A percentile compares a stretch with the other conserved stretches of the same genome.
phyloP scores from a whole-genome alignment of 495 filamentous ascomycete species.

The Barbatosphaeria neglecta region DNA sequence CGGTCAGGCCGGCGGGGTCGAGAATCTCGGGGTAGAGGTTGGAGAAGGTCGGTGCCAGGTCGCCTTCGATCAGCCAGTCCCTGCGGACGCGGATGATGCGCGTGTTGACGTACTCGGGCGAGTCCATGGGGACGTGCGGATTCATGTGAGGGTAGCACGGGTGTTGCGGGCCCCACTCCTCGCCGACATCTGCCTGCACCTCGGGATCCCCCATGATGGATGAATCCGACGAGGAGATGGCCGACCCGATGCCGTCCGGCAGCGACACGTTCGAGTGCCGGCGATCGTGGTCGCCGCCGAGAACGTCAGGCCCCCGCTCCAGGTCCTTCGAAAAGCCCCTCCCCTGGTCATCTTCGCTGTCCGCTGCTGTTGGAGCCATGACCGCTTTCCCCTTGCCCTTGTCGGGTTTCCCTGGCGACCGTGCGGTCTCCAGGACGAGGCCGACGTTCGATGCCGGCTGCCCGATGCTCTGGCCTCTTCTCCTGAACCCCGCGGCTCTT shows the following conservation, averaged over 20 bases:
- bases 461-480: conserved; percentile 19
- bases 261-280: conserved; percentile 26
- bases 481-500: conserved; percentile 9
- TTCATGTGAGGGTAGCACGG: conserved; percentile 91
- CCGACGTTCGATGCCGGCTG: conserved; percentile 18
- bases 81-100: conserved; percentile 82
- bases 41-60: conserved; percentile 85
- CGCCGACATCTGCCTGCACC: conserved; percentile 34
- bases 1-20: conserved; percentile 65
- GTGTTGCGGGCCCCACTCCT: conserved; percentile 78
- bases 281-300: conserved; percentile 11
- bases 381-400: conserved; percentile 37
- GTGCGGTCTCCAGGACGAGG: conserved; percentile 17
- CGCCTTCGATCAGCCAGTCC: conserved; percentile 83
- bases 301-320: conserved; percentile 31
- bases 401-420: conserved; percentile 17
- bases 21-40: conserved; percentile 94
- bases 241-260: conserved; percentile 34
- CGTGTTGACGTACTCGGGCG: conserved; percentile 60
- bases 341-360: conserved; percentile 10
- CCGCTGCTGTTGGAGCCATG: conserved; percentile 17
- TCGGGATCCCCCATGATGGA: conserved; percentile 44
- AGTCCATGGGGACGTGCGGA: conserved; percentile 72
- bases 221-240: conserved; percentile 36
- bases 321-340: conserved; percentile 35